Percentiles rank a stretch among this genome's conserved stretches.
These are phyloP conservation scores for Bipolaris bicolor DNA, from an alignment of 2,329 filamentous ascomycete genomes.

Conservation along the genomic window DNA sequence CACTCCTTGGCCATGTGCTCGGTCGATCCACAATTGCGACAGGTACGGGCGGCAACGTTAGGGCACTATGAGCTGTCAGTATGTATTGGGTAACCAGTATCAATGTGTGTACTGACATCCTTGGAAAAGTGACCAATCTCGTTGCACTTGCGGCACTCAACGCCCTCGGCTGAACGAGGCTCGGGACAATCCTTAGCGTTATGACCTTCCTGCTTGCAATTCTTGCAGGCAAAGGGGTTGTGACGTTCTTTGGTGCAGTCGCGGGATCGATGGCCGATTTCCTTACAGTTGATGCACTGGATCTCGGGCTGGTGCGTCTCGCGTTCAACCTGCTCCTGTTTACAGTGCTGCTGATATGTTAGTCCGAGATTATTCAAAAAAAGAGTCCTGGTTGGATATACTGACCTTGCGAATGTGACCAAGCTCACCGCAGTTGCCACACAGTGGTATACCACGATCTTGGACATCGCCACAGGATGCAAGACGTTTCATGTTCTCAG, in stretches of 20 bases:
- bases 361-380: background rate
- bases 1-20: conserved; percentile 49
- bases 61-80: conserved; percentile 38
- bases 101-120: conserved; percentile 28
- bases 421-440: conserved; percentile 67
- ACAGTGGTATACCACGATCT: conserved; percentile 64
- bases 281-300: conserved; percentile 69
- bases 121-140: conserved; percentile 54
- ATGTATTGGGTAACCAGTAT: background rate
- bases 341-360: conserved; percentile 56
- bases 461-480: conserved; percentile 69
- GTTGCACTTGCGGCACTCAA: conserved; percentile 70
- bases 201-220: conserved; percentile 63
- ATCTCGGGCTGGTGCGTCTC: conserved; percentile 54
- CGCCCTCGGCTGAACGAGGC: conserved; percentile 58
- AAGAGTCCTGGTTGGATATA: background rate
- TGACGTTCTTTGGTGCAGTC: conserved; percentile 65
- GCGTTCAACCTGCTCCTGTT: conserved; percentile 61
- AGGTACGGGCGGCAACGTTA: conserved; percentile 40
- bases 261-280: conserved; percentile 69
- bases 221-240: conserved; percentile 71
- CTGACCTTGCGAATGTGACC: conserved; percentile 63
- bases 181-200: conserved; percentile 50
- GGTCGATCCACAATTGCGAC: conserved; percentile 47
- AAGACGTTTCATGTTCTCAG: conserved; percentile 70